phyloP scores from a whole-genome alignment of 1,284 basidiomycete genomes.

The Leucoagaricus sp. region DNA sequence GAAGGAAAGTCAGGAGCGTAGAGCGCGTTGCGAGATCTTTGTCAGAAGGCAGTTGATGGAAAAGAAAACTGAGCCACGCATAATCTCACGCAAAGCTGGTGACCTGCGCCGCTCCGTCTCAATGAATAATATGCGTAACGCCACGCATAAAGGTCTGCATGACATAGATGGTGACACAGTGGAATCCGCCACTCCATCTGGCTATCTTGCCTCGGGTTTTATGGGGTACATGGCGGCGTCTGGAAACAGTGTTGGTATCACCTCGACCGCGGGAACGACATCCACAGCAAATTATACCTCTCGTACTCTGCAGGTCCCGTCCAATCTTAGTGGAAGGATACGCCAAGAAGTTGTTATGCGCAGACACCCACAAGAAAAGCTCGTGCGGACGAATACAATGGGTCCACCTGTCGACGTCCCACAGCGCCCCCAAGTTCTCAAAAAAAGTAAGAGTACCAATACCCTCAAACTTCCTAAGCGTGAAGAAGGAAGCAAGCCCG shows the following conservation, averaged over 20 bases:
- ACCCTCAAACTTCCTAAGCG: slow-evolving; percentile 73
- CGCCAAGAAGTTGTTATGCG: slow-evolving; percentile 55
- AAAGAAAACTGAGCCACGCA: slow-evolving; percentile 44
- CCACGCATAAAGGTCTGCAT: slow-evolving; percentile 33
- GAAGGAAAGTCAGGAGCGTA: slow-evolving; percentile 46
- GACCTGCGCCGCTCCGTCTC: slow-evolving; percentile 79
- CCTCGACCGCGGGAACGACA: slow-evolving; percentile 85
- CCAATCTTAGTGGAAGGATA: slow-evolving; percentile 54
- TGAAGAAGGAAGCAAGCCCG: slow-evolving; percentile 87
- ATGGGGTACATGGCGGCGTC: slow-evolving; percentile 83
- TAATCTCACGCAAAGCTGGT: slow-evolving; percentile 42
- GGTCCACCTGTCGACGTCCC: slow-evolving; percentile 66
- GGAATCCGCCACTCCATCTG: slow-evolving; percentile 67
- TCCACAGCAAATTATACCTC: slow-evolving; percentile 63
- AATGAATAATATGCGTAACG: slow-evolving; percentile 67
- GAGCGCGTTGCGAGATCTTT: slow-evolving; percentile 1
- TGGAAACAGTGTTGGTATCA: slow-evolving; percentile 92
- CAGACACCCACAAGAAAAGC: slow-evolving; percentile 53
- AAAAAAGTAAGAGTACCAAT: slow-evolving; percentile 79
- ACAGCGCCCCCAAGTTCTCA: slow-evolving; percentile 48
- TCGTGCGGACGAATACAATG: slow-evolving; percentile 46
- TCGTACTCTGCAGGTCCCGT: slow-evolving; percentile 47
- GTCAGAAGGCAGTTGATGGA: slow-evolving; percentile 25
- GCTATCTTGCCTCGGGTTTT: slow-evolving; percentile 59
- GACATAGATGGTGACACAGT: slow-evolving; percentile 50